phyloP scores from a whole-genome alignment of 2,329 filamentous ascomycete genomes.

The Tolypocladium amazonense region DNA sequence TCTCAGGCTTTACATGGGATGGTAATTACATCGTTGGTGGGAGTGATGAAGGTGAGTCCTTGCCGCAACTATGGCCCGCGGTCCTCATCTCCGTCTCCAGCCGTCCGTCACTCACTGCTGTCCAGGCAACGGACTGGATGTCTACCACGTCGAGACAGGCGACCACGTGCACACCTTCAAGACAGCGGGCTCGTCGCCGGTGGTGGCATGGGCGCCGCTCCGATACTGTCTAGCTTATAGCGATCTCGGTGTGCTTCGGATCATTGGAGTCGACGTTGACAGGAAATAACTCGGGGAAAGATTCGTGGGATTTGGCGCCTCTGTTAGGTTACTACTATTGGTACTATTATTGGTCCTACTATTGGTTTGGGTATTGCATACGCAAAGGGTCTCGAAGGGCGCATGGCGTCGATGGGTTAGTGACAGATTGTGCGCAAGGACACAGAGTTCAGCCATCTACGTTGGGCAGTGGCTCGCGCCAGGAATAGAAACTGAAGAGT shows the following conservation, averaged over 20 bases:
- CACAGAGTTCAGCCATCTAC: neutral
- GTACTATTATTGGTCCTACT: neutral
- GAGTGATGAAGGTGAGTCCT: slow-evolving; percentile 53
- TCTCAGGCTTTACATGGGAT: slow-evolving; percentile 62
- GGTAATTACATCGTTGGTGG: slow-evolving; percentile 65
- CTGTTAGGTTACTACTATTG: neutral
- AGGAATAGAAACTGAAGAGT: neutral
- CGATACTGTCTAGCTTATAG: slow-evolving; percentile 66
- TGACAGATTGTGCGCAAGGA: neutral
- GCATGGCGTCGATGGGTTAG: neutral
- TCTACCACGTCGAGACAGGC: slow-evolving; percentile 64
- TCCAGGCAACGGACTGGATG: slow-evolving; percentile 50
- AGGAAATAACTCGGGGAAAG: slow-evolving; percentile 18
- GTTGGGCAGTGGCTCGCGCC: neutral
- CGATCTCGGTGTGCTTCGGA: slow-evolving; percentile 57
- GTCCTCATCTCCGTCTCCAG: neutral
- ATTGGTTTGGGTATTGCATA: neutral
- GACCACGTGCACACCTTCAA: slow-evolving; percentile 64
- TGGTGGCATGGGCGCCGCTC: slow-evolving; percentile 67
- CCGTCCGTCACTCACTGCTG: neutral
- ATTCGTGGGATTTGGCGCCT: neutral
- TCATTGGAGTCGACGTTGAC: slow-evolving; percentile 49
- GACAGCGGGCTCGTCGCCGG: slow-evolving; percentile 50
- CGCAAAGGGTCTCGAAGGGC: neutral
- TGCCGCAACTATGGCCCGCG: neutral